Evolutionary conservation across 2,329 filamentous ascomycete genomes (phyloP).

Genomic region (Alternaria panax): DNA sequence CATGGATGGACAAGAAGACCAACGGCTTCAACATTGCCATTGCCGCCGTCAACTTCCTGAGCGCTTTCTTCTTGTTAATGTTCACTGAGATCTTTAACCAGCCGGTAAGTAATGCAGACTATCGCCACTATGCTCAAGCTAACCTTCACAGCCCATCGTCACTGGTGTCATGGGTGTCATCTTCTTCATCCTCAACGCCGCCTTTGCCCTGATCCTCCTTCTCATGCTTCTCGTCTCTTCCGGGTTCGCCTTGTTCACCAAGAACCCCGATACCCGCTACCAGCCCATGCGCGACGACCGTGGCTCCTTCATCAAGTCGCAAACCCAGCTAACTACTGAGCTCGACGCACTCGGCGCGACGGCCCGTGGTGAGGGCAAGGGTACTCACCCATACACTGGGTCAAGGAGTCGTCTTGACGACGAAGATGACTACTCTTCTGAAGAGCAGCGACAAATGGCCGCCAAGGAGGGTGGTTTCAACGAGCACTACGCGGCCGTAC

Average conservation of each 20-base stretch:
- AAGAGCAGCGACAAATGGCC: constrained; percentile 49
- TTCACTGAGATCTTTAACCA: constrained; percentile 88
- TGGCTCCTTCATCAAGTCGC: constrained; percentile 96
- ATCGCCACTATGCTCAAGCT: constrained; percentile 9
- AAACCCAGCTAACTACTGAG: constrained; percentile 86
- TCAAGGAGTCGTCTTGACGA: constrained; percentile 71
- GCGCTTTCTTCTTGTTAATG: constrained; percentile 85
- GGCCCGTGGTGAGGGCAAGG: constrained; percentile 76
- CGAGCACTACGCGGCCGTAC: constrained; percentile 51
- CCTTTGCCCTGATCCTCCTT: constrained; percentile 81
- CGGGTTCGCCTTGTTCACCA: constrained; percentile 81
- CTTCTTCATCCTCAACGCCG: constrained; percentile 86
- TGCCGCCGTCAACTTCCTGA: constrained; percentile 87
- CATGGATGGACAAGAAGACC: constrained; percentile 99
- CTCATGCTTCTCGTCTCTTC: constrained; percentile 82
- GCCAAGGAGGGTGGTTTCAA: constrained; percentile 50
- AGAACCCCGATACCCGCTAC: constrained; percentile 94
- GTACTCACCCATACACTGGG: constrained; percentile 49
- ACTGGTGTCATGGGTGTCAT: constrained; percentile 88
- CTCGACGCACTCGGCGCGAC: constrained; percentile 89
- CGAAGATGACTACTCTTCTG: constrained; percentile 69
- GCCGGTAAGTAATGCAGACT: constrained; percentile 61
- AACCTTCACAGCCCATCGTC: constrained; percentile 68
- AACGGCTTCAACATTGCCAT: constrained; percentile 97
- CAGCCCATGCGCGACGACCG: constrained; percentile 97